Conservation (phyloP, 352 stramenopile species). For the Phytophthora pisi region DNA sequence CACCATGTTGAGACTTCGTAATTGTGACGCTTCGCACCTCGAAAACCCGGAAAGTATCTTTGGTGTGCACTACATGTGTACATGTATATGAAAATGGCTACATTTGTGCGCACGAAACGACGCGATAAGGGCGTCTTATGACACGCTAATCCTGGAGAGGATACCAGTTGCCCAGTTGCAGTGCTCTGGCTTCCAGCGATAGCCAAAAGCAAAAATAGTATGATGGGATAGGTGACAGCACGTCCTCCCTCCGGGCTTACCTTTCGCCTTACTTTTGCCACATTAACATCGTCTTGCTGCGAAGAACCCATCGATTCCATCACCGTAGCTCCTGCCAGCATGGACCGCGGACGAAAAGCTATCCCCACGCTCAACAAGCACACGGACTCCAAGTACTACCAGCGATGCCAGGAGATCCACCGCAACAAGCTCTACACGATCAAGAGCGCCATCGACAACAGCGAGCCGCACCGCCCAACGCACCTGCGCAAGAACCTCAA, state of each 20-base stretch:
- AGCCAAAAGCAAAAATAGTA: constrained; percentile 26
- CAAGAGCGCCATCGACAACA: constrained; percentile 97
- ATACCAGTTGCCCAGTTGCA: constrained; percentile 1
- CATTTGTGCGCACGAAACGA: constrained; percentile 27
- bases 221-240: not conserved
- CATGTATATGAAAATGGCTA: constrained; percentile 20
- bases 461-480: constrained; percentile 88
- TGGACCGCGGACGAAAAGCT: constrained; percentile 87
- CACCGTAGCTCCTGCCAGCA: constrained; percentile 18
- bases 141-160: constrained; percentile 23
- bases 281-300: constrained; percentile 21
- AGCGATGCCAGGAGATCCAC: constrained; percentile 87
- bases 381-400: constrained; percentile 87
- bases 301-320: constrained; percentile 1
- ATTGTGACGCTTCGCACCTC: constrained; percentile 17
- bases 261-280: constrained; percentile 5
- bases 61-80: constrained; percentile 21
- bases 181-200: not conserved
- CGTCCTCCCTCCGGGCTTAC: not conserved
- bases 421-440: constrained; percentile 80
- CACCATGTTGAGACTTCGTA: constrained; percentile 20
- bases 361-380: constrained; percentile 90
- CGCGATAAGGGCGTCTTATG: constrained; percentile 32
- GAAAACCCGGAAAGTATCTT: constrained; percentile 30
- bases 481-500: constrained; percentile 96